Evolutionary conservation across 2,329 filamentous ascomycete genomes (phyloP).

Genomic region (Aspergillus tanneri): DNA sequence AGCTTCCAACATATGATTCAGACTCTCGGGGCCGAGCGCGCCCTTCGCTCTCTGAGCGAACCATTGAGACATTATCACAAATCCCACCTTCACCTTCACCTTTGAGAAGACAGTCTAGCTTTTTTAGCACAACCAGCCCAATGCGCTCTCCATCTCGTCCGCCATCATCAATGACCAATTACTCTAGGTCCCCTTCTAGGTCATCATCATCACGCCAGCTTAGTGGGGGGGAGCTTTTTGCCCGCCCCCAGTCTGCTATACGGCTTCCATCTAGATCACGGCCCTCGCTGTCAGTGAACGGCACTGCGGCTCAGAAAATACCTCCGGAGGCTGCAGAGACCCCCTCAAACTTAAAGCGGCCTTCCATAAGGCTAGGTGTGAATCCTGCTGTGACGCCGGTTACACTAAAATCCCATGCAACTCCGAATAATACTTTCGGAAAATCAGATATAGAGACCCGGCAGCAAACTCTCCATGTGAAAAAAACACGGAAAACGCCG

Average conservation of each 20-base stretch:
- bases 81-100: conserved; percentile 75
- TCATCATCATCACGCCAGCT: conserved; percentile 50
- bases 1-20: conserved; percentile 18
- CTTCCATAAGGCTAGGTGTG: conserved; percentile 22
- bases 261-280: conserved; percentile 37
- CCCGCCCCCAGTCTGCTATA: conserved; percentile 31
- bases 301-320: conserved; percentile 16
- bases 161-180: conserved; percentile 57
- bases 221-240: conserved; percentile 55
- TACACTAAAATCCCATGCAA: conserved; percentile 53
- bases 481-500: conserved; percentile 39
- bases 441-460: conserved; percentile 36
- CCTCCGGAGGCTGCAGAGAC: conserved; percentile 19
- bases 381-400: conserved; percentile 48
- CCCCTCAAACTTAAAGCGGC: conserved; percentile 25
- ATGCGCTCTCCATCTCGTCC: conserved; percentile 64
- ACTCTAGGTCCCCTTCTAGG: conserved; percentile 39
- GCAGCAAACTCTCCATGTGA: conserved; percentile 40
- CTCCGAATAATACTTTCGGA: conserved; percentile 59
- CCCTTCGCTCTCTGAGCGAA: conserved; percentile 68
- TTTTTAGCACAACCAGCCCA: conserved; percentile 66
- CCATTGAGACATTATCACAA: conserved; percentile 77
- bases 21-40: conserved; percentile 28
- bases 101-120: conserved; percentile 65
- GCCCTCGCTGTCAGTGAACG: conserved; percentile 26